These are phyloP conservation scores for Penicillium sp. DNA, from an alignment of 2,329 filamentous ascomycete species.

Conservation along the genomic window DNA sequence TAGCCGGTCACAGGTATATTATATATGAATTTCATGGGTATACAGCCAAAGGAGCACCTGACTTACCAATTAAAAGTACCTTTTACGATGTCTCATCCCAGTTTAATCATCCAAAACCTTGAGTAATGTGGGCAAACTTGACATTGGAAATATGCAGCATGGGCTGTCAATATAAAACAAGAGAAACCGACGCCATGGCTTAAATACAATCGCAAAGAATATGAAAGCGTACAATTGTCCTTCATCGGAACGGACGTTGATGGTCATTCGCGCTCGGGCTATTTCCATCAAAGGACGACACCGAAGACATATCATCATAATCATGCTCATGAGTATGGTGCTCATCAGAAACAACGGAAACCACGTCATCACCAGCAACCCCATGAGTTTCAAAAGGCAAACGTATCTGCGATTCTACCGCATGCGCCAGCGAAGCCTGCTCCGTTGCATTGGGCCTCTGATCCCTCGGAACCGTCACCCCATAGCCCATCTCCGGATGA, in stretches of 20 bases:
- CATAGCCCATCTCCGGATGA: slow-evolving; percentile 9
- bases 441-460: slow-evolving; percentile 11
- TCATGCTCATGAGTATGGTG: slow-evolving; percentile 9
- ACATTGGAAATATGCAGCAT: background rate
- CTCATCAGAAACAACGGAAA: slow-evolving; percentile 29
- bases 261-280: background rate
- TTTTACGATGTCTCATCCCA: background rate
- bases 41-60: background rate
- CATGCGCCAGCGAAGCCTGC: slow-evolving; percentile 7
- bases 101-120: background rate
- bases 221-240: background rate
- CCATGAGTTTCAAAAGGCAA: slow-evolving; percentile 22
- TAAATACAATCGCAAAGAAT: background rate
- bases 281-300: slow-evolving; percentile 31
- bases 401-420: background rate
- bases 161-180: background rate
- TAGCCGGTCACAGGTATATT: background rate
- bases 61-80: background rate
- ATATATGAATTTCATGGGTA: background rate
- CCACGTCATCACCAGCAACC: slow-evolving; percentile 17
- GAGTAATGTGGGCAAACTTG: background rate
- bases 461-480: slow-evolving; percentile 10
- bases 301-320: slow-evolving; percentile 33
- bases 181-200: slow-evolving; percentile 1
- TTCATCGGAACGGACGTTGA: slow-evolving; percentile 1